A percentile compares a stretch with the other conserved stretches of the same genome.
These are phyloP conservation scores for Platanus orientalis DNA, from an alignment of 164 flowering plant species.

Conservation along the genomic window DNA sequence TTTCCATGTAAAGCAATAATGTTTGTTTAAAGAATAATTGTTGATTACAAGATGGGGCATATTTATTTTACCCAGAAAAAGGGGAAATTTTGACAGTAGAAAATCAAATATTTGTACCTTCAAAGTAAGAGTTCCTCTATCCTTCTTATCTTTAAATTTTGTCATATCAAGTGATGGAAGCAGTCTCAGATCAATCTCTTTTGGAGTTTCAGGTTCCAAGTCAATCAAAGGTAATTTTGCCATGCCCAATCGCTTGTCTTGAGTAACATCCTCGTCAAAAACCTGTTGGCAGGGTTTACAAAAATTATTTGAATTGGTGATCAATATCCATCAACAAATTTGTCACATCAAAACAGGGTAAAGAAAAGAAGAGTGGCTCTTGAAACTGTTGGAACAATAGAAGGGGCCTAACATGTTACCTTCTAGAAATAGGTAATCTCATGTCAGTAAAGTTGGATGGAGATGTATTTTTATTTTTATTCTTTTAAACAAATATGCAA, in stretches of 20 bases:
- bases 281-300: conserved; percentile 43
- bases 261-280: conserved; percentile 80
- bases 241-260: conserved; percentile 83
- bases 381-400: background rate
- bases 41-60: background rate
- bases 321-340: background rate
- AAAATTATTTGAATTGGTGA: background rate
- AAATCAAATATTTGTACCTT: conserved; percentile 42
- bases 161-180: conserved; percentile 79
- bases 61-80: too few relatives aligned
- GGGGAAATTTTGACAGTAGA: too few relatives aligned
- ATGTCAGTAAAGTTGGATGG: too few relatives aligned
- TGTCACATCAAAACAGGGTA: background rate
- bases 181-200: conserved; percentile 65
- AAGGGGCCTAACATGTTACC: too few relatives aligned
- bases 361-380: background rate
- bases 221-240: conserved; percentile 66
- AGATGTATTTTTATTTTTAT: too few relatives aligned
- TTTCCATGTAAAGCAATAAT: background rate
- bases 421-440: too few relatives aligned
- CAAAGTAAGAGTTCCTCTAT: conserved; percentile 72
- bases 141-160: conserved; percentile 89
- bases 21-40: background rate
- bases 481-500: too few relatives aligned
- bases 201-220: conserved; percentile 48